phyloP scores from a whole-genome alignment of 345 rosid genomes.

The Euphorbia lathyris region DNA sequence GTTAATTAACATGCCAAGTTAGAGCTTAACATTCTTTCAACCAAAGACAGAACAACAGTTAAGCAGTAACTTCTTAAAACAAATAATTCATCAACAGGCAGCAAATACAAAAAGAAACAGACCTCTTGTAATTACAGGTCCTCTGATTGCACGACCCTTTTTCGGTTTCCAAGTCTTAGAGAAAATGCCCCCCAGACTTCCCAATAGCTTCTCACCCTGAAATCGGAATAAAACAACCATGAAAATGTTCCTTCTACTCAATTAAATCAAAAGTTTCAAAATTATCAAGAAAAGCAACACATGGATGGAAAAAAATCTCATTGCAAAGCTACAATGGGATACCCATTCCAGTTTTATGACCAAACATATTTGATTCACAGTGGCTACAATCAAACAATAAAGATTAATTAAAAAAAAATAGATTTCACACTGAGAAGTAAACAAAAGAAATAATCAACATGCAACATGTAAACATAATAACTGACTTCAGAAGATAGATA shows the following conservation, averaged over 20 bases:
- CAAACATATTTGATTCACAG: background rate
- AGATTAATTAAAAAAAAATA: background rate
- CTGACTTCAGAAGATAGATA: background rate
- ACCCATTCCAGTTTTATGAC: background rate
- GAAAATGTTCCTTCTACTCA: background rate
- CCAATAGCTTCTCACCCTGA: conserved; percentile 97
- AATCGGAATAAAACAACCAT: conserved; percentile 25
- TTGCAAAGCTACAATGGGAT: background rate
- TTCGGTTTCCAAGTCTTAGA: conserved; percentile 94
- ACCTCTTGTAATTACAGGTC: conserved; percentile 74
- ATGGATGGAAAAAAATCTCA: background rate
- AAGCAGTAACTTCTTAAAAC: background rate
- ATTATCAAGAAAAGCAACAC: background rate
- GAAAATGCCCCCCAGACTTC: conserved; percentile 90
- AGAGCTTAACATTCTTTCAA: background rate
- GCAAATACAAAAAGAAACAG: conserved; percentile 12
- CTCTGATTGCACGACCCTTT: conserved; percentile 61
- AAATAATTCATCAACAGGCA: background rate
- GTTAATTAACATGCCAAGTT: background rate
- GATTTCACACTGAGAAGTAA: background rate
- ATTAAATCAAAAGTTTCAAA: background rate
- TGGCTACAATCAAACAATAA: background rate
- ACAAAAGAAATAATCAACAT: background rate
- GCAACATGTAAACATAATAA: background rate
- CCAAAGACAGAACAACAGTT: conserved; percentile 3